These are phyloP conservation scores for Saccharomycopsis sp. DNA, from an alignment of 805 yeast species.

Conservation along the genomic window DNA sequence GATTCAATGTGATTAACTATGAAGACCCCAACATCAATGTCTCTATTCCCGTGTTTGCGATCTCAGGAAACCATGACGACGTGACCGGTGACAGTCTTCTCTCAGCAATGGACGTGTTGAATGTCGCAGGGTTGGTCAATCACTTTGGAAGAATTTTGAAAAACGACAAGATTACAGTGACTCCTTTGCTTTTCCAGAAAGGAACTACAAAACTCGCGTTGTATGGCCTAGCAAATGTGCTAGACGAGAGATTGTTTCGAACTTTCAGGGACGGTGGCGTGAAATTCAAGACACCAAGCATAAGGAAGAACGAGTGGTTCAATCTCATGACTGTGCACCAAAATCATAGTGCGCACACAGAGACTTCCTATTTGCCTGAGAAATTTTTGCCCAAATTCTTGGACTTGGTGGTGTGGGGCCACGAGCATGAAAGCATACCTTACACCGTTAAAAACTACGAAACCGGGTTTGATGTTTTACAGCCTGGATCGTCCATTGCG, in stretches of 20 bases:
- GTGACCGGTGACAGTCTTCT: slow-evolving; percentile 81
- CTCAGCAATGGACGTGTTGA: slow-evolving; percentile 79
- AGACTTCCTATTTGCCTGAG: slow-evolving; percentile 81
- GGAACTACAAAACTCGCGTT: slow-evolving; percentile 78
- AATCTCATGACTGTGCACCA: slow-evolving; percentile 85
- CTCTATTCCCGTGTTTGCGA: slow-evolving; percentile 84
- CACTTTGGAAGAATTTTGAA: slow-evolving; percentile 82
- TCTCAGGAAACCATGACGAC: slow-evolving; percentile 95
- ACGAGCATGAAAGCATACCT: slow-evolving; percentile 91
- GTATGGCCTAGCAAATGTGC: slow-evolving; percentile 80
- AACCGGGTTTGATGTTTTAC: slow-evolving; percentile 69
- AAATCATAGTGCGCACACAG: slow-evolving; percentile 76
- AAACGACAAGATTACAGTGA: slow-evolving; percentile 63
- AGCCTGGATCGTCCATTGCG: slow-evolving; percentile 92
- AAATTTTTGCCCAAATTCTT: slow-evolving; percentile 72
- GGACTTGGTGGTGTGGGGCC: slow-evolving; percentile 92
- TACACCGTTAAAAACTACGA: slow-evolving; percentile 48
- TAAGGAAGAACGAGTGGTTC: slow-evolving; percentile 63
- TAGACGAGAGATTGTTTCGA: slow-evolving; percentile 82
- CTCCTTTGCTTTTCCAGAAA: slow-evolving; percentile 76
- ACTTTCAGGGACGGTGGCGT: slow-evolving; percentile 78
- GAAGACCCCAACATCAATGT: slow-evolving; percentile 88
- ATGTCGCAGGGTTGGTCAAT: slow-evolving; percentile 76
- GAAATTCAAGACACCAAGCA: slow-evolving; percentile 64
- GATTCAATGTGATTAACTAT: slow-evolving; percentile 69